Conservation (phyloP, 768 basidiomycete genomes). For the Mrakia frigida region DNA sequence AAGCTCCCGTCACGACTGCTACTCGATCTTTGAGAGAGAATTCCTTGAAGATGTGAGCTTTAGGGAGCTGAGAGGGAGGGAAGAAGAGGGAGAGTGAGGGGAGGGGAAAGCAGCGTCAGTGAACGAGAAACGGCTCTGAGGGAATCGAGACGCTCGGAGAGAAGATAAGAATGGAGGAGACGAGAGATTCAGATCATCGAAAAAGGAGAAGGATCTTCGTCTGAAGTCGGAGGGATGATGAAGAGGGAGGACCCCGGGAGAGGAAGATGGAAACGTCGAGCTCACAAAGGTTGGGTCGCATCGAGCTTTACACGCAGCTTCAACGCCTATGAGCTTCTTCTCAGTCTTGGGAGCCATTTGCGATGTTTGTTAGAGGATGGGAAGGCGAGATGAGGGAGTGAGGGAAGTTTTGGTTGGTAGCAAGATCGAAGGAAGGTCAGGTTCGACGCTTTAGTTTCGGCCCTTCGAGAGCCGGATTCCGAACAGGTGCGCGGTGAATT, state of each 20-base stretch:
- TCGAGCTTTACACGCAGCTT: not conserved
- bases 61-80: not conserved
- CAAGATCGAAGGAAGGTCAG: not conserved
- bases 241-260: too few species aligned
- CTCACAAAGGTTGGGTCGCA: not conserved
- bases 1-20: slow-evolving; percentile 10
- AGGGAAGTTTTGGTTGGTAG: not conserved
- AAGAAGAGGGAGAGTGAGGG: not conserved
- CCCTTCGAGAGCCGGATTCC: not conserved
- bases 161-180: not conserved
- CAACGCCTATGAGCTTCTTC: slow-evolving; percentile 18
- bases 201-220: too few species aligned
- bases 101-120: not conserved
- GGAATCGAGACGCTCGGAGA: not conserved
- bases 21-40: slow-evolving; percentile 10
- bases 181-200: not conserved
- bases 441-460: too few species aligned
- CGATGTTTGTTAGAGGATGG: not conserved
- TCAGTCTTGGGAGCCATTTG: slow-evolving; percentile 6
- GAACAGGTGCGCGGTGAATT: not conserved
- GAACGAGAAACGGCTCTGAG: not conserved
- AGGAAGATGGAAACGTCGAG: not conserved
- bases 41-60: slow-evolving; percentile 22
- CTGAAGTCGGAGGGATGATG: too few species aligned
- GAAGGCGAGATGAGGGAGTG: not conserved